A percentile compares a stretch with the other conserved stretches of the same genome.
These are phyloP conservation scores for Aurifilum marmelostoma DNA, from an alignment of 2,329 filamentous ascomycete species.

Conservation along the genomic window DNA sequence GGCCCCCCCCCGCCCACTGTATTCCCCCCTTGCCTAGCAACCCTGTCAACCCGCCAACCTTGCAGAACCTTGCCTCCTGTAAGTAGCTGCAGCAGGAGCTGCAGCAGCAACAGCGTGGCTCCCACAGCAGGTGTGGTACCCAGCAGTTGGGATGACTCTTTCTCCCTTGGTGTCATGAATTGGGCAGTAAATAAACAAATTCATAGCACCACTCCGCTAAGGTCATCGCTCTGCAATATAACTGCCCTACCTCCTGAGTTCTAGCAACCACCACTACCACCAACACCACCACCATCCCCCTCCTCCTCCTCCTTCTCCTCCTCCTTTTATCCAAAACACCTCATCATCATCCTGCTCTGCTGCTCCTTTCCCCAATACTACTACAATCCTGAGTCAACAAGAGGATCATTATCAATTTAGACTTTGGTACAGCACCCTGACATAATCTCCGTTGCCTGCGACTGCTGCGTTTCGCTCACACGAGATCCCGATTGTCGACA, in stretches of 20 bases:
- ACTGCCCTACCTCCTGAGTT: not conserved
- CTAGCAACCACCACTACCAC: not conserved
- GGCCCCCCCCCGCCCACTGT: too few species aligned
- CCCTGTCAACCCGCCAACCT: not conserved
- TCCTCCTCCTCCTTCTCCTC: not conserved
- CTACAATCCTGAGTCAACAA: not conserved
- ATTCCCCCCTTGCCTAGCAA: not conserved
- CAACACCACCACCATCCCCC: too few species aligned
- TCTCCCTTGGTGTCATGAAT: not conserved
- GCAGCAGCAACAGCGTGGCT: not conserved
- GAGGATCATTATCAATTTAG: not conserved
- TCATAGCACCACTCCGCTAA: not conserved
- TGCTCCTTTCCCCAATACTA: not conserved
- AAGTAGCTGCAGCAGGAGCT: not conserved
- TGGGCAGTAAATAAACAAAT: constrained; percentile 1
- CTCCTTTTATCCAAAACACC: not conserved
- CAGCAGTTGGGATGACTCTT: not conserved
- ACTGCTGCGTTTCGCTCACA: not conserved
- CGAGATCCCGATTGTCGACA: not conserved
- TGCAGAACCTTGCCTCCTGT: not conserved
- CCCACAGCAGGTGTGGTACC: not conserved
- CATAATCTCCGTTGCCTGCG: constrained; percentile 20
- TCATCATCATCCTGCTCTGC: not conserved
- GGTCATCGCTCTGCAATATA: not conserved
- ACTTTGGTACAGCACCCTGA: constrained; percentile 8